phyloP scores from a whole-genome alignment of 1,284 basidiomycete genomes.

The Anthracocystis panici-leucophaei region DNA sequence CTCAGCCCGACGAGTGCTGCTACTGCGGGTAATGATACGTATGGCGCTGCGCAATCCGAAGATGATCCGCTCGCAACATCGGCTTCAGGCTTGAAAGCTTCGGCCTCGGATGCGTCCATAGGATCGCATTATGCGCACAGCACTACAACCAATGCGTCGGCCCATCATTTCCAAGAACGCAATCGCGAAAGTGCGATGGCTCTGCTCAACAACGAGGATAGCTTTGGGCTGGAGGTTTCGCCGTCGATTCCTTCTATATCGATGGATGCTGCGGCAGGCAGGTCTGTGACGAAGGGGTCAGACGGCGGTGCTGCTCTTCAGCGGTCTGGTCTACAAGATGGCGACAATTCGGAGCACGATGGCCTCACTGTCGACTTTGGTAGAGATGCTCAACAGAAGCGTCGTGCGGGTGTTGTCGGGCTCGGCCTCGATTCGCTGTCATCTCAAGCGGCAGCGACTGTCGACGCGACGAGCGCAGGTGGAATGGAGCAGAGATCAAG shows the following conservation, averaged over 20 bases:
- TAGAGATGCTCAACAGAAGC: slow-evolving; percentile 15
- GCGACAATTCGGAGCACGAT: slow-evolving; percentile 10
- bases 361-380: slow-evolving; percentile 24
- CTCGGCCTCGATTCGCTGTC: slow-evolving; percentile 27
- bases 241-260: slow-evolving; percentile 10
- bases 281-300: neutral
- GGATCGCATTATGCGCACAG: slow-evolving; percentile 38
- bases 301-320: slow-evolving; percentile 3
- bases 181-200: slow-evolving; percentile 44
- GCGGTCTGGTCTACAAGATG: slow-evolving; percentile 2
- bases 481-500: neutral
- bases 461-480: neutral
- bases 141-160: slow-evolving; percentile 28
- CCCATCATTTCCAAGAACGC: slow-evolving; percentile 31
- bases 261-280: slow-evolving; percentile 8
- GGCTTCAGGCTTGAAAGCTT: slow-evolving; percentile 20
- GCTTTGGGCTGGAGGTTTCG: slow-evolving; percentile 29
- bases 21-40: neutral
- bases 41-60: neutral
- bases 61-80: slow-evolving; percentile 3
- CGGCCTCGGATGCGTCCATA: slow-evolving; percentile 33
- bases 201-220: slow-evolving; percentile 42
- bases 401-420: slow-evolving; percentile 35
- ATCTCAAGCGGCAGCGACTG: neutral
- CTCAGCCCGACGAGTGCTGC: slow-evolving; percentile 25